Evolutionary conservation across 2,329 filamentous ascomycete genomes (phyloP).

Genomic region (Polytolypa hystricis): DNA sequence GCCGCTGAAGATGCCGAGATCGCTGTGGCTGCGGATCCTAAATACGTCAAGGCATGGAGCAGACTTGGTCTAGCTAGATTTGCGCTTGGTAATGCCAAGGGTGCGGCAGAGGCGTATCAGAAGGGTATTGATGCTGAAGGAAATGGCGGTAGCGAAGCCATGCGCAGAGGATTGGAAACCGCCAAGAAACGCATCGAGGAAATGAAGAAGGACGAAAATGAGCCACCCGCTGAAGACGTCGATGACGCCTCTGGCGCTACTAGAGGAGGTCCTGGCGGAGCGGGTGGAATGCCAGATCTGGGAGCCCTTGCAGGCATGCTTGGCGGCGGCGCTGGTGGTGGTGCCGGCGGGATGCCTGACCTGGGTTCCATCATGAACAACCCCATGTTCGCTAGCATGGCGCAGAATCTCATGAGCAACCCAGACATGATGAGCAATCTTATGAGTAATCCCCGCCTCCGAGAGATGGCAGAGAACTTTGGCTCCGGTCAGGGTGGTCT

Average conservation of each 20-base stretch:
- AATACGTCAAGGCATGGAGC: conserved; percentile 96
- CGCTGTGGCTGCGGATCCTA: conserved; percentile 75
- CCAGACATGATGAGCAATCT: conserved; percentile 82
- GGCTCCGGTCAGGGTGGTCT: conserved; percentile 54
- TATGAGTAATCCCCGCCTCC: conserved; percentile 84
- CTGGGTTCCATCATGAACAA: conserved; percentile 83
- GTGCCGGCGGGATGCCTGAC: conserved; percentile 75
- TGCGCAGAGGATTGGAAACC: conserved; percentile 95
- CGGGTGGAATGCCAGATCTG: conserved; percentile 61
- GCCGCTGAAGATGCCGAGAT: conserved; percentile 83
- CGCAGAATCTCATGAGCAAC: conserved; percentile 94
- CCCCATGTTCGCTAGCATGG: conserved; percentile 97
- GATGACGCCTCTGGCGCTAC: conserved; percentile 39
- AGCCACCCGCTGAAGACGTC: conserved; percentile 40
- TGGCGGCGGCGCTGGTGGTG: conserved; percentile 49
- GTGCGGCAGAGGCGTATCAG: conserved; percentile 88
- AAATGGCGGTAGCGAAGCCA: conserved; percentile 85
- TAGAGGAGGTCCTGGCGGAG: conserved; percentile 34
- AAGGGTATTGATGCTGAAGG: conserved; percentile 90
- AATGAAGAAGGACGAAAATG: conserved; percentile 47
- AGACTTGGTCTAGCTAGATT: conserved; percentile 83
- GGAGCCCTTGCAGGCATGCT: conserved; percentile 61
- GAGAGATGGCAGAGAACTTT: conserved; percentile 78
- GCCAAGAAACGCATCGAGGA: conserved; percentile 80
- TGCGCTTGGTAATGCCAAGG: conserved; percentile 80